phyloP scores from a whole-genome alignment of 768 basidiomycete species.

The Megacollybia marginata region DNA sequence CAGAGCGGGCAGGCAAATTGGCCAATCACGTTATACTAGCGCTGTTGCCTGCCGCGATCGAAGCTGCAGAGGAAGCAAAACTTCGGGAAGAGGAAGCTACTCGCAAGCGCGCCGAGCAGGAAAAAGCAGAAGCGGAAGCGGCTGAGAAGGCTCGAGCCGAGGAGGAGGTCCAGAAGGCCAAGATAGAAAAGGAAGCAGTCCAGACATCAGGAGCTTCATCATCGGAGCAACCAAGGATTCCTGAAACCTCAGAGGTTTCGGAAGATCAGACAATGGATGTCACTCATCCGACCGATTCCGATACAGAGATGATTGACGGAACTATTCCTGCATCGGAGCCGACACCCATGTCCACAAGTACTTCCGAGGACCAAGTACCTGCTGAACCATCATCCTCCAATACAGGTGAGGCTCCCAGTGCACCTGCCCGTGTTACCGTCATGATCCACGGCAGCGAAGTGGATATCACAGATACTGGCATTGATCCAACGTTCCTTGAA shows the following conservation, averaged over 20 bases:
- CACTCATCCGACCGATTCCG: slow-evolving; percentile 20
- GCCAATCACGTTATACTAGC: slow-evolving; percentile 65
- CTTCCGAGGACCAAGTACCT: not conserved
- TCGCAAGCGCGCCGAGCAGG: slow-evolving; percentile 28
- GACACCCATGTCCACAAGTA: not conserved
- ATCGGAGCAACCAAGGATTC: not conserved
- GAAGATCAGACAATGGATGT: slow-evolving; percentile 19
- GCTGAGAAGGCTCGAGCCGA: slow-evolving; percentile 26
- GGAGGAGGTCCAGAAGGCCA: slow-evolving; percentile 28
- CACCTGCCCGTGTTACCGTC: slow-evolving; percentile 71
- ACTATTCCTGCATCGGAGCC: slow-evolving; percentile 10
- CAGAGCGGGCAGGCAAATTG: slow-evolving; percentile 59
- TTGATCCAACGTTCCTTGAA: slow-evolving; percentile 96
- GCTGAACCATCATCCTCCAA: slow-evolving; percentile 11
- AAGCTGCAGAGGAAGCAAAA: slow-evolving; percentile 51
- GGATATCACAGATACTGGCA: slow-evolving; percentile 97
- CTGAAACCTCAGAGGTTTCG: slow-evolving; percentile 23
- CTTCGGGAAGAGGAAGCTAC: slow-evolving; percentile 46
- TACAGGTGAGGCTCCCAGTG: slow-evolving; percentile 21
- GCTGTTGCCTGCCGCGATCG: slow-evolving; percentile 73
- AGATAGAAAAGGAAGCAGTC: slow-evolving; percentile 27
- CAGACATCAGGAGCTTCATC: slow-evolving; percentile 3
- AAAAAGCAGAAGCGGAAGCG: slow-evolving; percentile 27
- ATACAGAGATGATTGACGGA: slow-evolving; percentile 48
- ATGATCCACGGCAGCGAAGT: slow-evolving; percentile 88